These are phyloP conservation scores for Pythium aquatile DNA, from an alignment of 352 stramenopile species.

Conservation along the genomic window DNA sequence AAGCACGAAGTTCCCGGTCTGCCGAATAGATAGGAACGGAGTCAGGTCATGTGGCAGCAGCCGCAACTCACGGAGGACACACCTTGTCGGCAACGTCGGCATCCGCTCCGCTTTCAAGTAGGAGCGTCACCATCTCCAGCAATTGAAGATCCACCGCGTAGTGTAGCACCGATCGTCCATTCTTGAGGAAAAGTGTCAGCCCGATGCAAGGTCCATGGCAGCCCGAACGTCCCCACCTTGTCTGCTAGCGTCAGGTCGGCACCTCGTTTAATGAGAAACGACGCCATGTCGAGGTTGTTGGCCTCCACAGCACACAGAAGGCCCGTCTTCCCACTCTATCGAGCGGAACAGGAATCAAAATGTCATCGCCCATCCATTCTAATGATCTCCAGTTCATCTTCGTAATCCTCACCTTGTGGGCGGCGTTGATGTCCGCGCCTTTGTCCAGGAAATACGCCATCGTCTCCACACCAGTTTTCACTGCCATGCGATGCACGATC, in stretches of 20 bases:
- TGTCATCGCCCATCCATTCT: no score
- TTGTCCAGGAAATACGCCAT: background rate
- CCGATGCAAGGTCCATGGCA: no score
- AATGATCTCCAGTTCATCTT: no score
- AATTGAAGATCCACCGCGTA: background rate
- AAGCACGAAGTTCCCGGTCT: background rate
- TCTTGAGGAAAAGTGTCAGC: background rate
- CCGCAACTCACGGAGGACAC: no score
- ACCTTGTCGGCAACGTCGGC: background rate
- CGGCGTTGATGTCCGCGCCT: background rate
- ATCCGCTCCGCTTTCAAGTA: background rate
- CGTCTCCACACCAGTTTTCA: background rate
- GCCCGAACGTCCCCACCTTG: background rate
- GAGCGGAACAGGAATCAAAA: background rate
- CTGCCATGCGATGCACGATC: background rate
- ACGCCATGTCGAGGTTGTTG: background rate
- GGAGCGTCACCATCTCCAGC: background rate
- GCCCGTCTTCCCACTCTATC: background rate
- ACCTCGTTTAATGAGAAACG: background rate
- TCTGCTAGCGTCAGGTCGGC: background rate
- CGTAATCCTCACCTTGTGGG: background rate
- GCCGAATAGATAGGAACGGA: no score
- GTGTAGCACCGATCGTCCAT: background rate
- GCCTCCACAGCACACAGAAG: background rate
- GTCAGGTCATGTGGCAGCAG: no score